phyloP scores from a whole-genome alignment of 2,329 filamentous ascomycete genomes.

The Helminthosporium solani region DNA sequence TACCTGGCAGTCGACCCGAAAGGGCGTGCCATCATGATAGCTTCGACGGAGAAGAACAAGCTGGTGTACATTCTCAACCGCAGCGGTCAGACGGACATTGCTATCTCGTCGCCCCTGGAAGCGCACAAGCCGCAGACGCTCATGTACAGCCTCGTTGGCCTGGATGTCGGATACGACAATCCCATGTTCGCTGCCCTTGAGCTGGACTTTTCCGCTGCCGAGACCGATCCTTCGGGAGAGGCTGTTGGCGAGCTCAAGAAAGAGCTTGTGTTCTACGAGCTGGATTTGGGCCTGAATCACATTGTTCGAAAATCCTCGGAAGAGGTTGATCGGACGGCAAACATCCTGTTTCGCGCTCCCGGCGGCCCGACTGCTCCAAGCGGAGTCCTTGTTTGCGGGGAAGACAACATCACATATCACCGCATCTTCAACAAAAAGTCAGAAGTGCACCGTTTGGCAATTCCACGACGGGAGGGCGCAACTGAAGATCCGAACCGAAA shows the following conservation, averaged over 20 bases:
- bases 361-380: conserved; percentile 92
- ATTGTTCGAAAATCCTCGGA: conserved; percentile 97
- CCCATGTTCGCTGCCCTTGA: conserved; percentile 95
- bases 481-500: conserved; percentile 93
- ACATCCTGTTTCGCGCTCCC: conserved; percentile 90
- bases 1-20: conserved; percentile 96
- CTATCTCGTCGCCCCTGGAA: conserved; percentile 94
- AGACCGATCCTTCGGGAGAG: conserved; percentile 85
- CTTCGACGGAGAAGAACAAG: conserved; percentile 97
- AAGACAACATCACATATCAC: conserved; percentile 94
- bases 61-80: conserved; percentile 98
- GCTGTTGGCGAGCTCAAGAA: conserved; percentile 83
- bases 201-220: conserved; percentile 86
- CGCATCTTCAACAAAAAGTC: conserved; percentile 74
- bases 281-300: conserved; percentile 94
- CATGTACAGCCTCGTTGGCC: conserved; percentile 80
- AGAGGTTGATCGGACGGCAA: conserved; percentile 83
- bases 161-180: conserved; percentile 97
- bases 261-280: conserved; percentile 92
- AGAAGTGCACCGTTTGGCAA: conserved; percentile 81
- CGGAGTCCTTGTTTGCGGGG: conserved; percentile 90
- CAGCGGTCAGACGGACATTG: conserved; percentile 89
- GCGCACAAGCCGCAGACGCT: conserved; percentile 91
- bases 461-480: conserved; percentile 81
- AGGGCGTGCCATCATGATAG: conserved; percentile 90